phyloP scores from a whole-genome alignment of 805 yeast species.

The Komagataella pastoris region DNA sequence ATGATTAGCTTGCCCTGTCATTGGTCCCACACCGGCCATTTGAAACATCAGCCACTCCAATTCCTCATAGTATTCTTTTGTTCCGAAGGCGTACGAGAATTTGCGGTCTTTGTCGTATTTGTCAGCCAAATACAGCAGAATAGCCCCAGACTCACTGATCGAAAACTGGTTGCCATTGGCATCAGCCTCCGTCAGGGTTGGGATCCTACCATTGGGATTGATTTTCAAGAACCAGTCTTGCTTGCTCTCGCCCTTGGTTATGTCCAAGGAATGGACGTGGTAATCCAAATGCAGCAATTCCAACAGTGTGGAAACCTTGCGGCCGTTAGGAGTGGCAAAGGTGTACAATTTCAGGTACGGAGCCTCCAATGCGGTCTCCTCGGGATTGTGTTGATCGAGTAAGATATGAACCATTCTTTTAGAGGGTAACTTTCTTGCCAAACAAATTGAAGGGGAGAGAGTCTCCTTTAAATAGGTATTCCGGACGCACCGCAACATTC shows the following conservation, averaged over 20 bases:
- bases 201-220: slow-evolving; percentile 55
- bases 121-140: slow-evolving; percentile 43
- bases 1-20: slow-evolving; percentile 47
- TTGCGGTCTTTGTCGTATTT: slow-evolving; percentile 43
- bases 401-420: slow-evolving; percentile 15
- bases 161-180: slow-evolving; percentile 27
- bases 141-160: slow-evolving; percentile 50
- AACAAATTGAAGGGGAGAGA: not conserved
- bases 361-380: slow-evolving; percentile 16
- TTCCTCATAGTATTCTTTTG: slow-evolving; percentile 35
- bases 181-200: slow-evolving; percentile 30
- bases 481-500: not conserved
- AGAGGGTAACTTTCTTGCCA: not conserved
- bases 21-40: slow-evolving; percentile 47
- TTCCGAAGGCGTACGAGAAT: slow-evolving; percentile 23
- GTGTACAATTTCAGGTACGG: slow-evolving; percentile 31
- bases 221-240: slow-evolving; percentile 41
- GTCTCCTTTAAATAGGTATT: not conserved
- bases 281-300: slow-evolving; percentile 29
- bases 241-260: slow-evolving; percentile 31
- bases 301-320: slow-evolving; percentile 24
- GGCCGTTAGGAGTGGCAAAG: slow-evolving; percentile 31
- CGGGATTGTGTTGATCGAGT: slow-evolving; percentile 21
- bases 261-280: slow-evolving; percentile 25
- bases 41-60: slow-evolving; percentile 43